Conservation (phyloP, 129 eudicot species). For the Lonicera japonica region DNA sequence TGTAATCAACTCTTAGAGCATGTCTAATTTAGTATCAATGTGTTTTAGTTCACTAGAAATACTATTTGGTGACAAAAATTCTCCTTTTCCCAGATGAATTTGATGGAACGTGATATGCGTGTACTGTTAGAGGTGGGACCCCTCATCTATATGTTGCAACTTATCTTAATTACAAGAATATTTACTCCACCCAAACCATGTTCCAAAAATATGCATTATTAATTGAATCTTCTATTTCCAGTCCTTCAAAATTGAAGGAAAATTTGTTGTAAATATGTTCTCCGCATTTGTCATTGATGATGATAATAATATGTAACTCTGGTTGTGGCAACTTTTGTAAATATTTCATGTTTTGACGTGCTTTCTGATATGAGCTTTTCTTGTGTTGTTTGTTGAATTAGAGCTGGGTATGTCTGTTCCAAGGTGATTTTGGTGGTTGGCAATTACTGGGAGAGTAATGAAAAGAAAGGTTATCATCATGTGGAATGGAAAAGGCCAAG, state of each 20-base stretch:
- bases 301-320: background rate
- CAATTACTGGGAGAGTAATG: constrained; percentile 18
- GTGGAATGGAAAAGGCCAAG: constrained; percentile 10
- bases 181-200: too few species aligned
- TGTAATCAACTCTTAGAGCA: background rate
- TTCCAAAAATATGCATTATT: too few species aligned
- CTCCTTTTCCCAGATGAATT: constrained; percentile 88
- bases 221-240: too few species aligned
- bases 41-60: constrained; percentile 8
- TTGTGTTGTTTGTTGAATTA: constrained; percentile 46
- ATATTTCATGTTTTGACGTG: background rate
- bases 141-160: constrained; percentile 29
- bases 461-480: constrained; percentile 5
- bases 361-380: constrained; percentile 31
- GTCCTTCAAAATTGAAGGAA: background rate
- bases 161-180: constrained; percentile 23
- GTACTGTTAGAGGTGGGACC: constrained; percentile 55
- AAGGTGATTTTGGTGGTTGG: constrained; percentile 68
- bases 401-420: constrained; percentile 92
- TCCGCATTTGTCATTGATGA: background rate
- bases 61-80: constrained; percentile 33
- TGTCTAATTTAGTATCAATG: background rate
- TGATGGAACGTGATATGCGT: constrained; percentile 89
- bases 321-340: background rate
- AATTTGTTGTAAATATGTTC: background rate